These are phyloP conservation scores for Fraxinus cuspidata DNA, from an alignment of 257 asterid species.

Conservation along the genomic window DNA sequence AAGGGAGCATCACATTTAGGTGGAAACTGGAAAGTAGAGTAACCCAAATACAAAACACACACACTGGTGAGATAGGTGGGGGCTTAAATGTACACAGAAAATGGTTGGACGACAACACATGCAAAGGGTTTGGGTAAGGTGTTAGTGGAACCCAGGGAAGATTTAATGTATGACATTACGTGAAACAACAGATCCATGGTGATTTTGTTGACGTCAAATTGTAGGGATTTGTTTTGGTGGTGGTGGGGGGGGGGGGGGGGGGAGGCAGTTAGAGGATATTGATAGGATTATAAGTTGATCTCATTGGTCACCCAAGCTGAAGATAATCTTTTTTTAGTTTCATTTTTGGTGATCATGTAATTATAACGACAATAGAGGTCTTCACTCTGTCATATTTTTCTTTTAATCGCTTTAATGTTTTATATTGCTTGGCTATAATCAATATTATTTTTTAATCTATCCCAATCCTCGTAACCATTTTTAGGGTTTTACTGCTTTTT, in stretches of 20 bases:
- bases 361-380: background rate
- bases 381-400: background rate
- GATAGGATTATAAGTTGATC: background rate
- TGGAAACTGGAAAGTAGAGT: background rate
- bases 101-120: background rate
- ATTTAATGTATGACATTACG: background rate
- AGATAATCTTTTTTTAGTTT: background rate
- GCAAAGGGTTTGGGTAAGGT: background rate
- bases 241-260: background rate
- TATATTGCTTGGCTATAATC: background rate
- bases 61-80: background rate
- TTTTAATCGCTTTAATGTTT: background rate
- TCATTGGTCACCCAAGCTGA: background rate
- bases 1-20: background rate
- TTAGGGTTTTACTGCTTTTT: background rate
- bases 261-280: background rate
- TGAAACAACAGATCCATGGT: background rate
- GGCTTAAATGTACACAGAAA: background rate
- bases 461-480: no score
- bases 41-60: background rate
- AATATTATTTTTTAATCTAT: background rate
- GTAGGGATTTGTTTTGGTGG: background rate
- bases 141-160: background rate
- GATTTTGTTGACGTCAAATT: background rate
- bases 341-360: background rate